Percentiles rank a stretch among this genome's conserved stretches.
These are phyloP conservation scores for Erucastrum elatum DNA, from an alignment of 345 rosid genomes.

Conservation along the genomic window DNA sequence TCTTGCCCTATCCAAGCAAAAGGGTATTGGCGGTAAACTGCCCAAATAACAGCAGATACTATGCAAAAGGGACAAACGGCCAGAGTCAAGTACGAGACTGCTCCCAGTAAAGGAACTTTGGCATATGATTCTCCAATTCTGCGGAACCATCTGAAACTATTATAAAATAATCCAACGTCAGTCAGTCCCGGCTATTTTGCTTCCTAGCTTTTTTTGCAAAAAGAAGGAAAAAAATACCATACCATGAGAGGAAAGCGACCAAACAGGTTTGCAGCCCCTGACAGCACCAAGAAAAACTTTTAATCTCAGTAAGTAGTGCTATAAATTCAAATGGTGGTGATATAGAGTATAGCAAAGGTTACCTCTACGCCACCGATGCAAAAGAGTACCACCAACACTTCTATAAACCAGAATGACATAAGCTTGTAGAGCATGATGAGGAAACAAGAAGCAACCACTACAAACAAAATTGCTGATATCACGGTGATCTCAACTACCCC, in stretches of 20 bases:
- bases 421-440: conserved; percentile 95
- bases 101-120: conserved; percentile 81
- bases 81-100: conserved; percentile 81
- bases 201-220: background rate
- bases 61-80: conserved; percentile 93
- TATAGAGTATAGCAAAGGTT: background rate
- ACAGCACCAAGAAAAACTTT: conserved; percentile 39
- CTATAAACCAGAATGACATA: conserved; percentile 93
- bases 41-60: conserved; percentile 90
- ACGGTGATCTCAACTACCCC: conserved; percentile 76
- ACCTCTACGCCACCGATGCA: conserved; percentile 99
- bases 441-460: conserved; percentile 92
- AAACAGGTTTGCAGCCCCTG: conserved; percentile 97
- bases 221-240: conserved; percentile 21
- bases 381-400: conserved; percentile 87
- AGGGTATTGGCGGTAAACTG: conserved; percentile 59
- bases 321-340: background rate
- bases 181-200: background rate
- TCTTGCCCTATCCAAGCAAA: conserved; percentile 99
- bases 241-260: conserved; percentile 92
- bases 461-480: conserved; percentile 75
- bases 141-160: conserved; percentile 90
- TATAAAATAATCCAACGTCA: conserved; percentile 40
- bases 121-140: conserved; percentile 73
- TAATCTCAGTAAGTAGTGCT: conserved; percentile 25